Evolutionary conservation across 371 early-diverging fungal species (phyloP).

Genomic region (Rhizomucor pusillus): DNA sequence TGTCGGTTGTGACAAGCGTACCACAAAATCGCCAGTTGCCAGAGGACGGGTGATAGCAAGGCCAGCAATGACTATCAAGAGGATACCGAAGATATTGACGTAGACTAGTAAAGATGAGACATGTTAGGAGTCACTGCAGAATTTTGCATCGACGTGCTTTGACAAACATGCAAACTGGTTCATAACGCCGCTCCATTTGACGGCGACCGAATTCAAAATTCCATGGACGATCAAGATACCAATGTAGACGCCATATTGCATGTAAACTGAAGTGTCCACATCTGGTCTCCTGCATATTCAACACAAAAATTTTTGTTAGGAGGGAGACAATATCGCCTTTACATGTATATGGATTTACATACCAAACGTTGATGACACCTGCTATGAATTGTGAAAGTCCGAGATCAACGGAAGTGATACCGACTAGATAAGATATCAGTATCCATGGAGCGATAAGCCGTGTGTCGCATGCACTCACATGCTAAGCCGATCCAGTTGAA

Average conservation of each 20-base stretch:
- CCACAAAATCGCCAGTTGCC: slow-evolving; percentile 34
- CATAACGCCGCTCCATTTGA: slow-evolving; percentile 47
- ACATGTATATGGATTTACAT: slow-evolving; percentile 1
- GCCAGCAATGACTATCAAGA: slow-evolving; percentile 50
- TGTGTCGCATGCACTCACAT: slow-evolving; percentile 5
- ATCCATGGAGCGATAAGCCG: background rate
- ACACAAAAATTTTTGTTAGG: background rate
- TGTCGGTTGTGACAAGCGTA: slow-evolving; percentile 9
- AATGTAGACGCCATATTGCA: slow-evolving; percentile 50
- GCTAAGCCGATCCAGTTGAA: slow-evolving; percentile 59
- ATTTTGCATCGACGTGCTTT: background rate
- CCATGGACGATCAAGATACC: slow-evolving; percentile 47
- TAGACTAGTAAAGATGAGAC: slow-evolving; percentile 20
- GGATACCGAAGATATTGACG: slow-evolving; percentile 48
- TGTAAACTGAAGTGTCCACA: slow-evolving; percentile 36
- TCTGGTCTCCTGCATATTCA: slow-evolving; percentile 21
- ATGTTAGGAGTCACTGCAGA: background rate
- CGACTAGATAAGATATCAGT: slow-evolving; percentile 22
- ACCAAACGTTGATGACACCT: slow-evolving; percentile 48
- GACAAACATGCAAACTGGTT: slow-evolving; percentile 48
- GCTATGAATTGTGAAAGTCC: slow-evolving; percentile 58
- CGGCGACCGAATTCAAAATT: slow-evolving; percentile 52
- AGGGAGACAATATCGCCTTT: slow-evolving; percentile 16
- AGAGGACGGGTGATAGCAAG: slow-evolving; percentile 45
- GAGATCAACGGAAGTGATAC: slow-evolving; percentile 50